A percentile compares a stretch with the other conserved stretches of the same genome.
These are phyloP conservation scores for Aspergillus bombycis DNA, from an alignment of 2,329 filamentous ascomycete species.

Conservation along the genomic window DNA sequence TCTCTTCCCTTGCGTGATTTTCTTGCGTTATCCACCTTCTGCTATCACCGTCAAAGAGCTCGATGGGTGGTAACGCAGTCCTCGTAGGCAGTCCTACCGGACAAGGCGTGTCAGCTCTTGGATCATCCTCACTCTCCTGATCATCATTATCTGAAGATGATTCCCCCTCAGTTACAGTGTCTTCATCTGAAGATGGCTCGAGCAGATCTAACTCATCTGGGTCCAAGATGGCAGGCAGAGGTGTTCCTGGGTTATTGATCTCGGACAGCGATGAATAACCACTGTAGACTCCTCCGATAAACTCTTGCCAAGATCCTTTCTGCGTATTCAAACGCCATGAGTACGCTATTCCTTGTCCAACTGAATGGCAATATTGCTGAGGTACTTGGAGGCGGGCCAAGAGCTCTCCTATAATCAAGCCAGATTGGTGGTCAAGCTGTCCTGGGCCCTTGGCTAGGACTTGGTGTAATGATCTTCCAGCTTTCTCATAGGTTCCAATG, in stretches of 20 bases:
- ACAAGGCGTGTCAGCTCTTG: not conserved
- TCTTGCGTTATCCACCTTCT: not conserved
- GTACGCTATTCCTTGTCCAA: constrained; percentile 25
- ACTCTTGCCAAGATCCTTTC: constrained; percentile 15
- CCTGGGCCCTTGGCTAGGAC: constrained; percentile 15
- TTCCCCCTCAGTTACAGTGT: not conserved
- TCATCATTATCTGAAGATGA: not conserved
- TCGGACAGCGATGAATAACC: constrained; percentile 8
- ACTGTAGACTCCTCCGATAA: constrained; percentile 16
- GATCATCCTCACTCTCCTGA: not conserved
- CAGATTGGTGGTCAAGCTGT: constrained; percentile 20
- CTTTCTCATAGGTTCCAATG: constrained; percentile 15
- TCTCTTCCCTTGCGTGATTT: not conserved
- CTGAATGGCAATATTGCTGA: constrained; percentile 21
- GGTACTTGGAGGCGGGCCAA: constrained; percentile 26
- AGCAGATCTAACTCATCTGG: not conserved
- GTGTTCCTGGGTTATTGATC: not conserved
- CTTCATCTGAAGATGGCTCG: not conserved
- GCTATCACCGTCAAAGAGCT: not conserved
- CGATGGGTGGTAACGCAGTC: not conserved
- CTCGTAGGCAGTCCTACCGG: not conserved
- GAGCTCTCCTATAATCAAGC: constrained; percentile 27
- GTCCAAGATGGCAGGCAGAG: not conserved
- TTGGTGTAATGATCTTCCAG: constrained; percentile 16
- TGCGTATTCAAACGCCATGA: constrained; percentile 27